These are phyloP conservation scores for Fusarium sp. DNA, from an alignment of 2,329 filamentous ascomycete genomes.

Conservation along the genomic window DNA sequence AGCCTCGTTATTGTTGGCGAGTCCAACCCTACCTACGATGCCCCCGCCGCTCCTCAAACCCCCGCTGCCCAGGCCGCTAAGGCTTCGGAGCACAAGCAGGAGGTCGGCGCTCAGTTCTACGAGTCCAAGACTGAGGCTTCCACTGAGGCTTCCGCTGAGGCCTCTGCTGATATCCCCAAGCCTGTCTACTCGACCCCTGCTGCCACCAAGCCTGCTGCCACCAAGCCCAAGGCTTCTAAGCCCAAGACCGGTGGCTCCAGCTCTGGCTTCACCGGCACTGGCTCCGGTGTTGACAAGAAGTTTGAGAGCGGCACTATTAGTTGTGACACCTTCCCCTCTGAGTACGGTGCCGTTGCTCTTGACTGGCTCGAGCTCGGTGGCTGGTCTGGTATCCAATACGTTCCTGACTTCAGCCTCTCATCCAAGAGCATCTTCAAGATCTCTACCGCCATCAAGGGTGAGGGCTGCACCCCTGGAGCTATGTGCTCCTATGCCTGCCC, in stretches of 20 bases:
- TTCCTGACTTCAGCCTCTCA: conserved; percentile 62
- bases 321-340: conserved; percentile 80
- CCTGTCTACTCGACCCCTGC: conserved; percentile 31
- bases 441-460: conserved; percentile 69
- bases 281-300: conserved; percentile 68
- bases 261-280: conserved; percentile 40
- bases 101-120: conserved; percentile 62
- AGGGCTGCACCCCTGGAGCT: conserved; percentile 68
- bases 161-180: conserved; percentile 25
- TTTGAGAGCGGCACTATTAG: conserved; percentile 81
- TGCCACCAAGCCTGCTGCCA: conserved; percentile 44
- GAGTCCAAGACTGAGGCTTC: conserved; percentile 55
- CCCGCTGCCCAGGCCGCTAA: conserved; percentile 50
- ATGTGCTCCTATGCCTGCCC: conserved; percentile 97
- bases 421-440: conserved; percentile 72
- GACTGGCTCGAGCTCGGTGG: conserved; percentile 76
- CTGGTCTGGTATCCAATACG: conserved; percentile 82
- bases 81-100: conserved; percentile 49
- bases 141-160: conserved; percentile 48
- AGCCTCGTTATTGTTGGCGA: conserved; percentile 75
- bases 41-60: conserved; percentile 56
- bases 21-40: conserved; percentile 63
- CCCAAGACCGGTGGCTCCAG: conserved; percentile 40
- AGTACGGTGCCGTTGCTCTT: conserved; percentile 81
- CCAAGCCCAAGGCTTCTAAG: conserved; percentile 38